Base-by-base conservation (phyloP, 441 rosid genomes). In the Pelargonium australe region DNA sequence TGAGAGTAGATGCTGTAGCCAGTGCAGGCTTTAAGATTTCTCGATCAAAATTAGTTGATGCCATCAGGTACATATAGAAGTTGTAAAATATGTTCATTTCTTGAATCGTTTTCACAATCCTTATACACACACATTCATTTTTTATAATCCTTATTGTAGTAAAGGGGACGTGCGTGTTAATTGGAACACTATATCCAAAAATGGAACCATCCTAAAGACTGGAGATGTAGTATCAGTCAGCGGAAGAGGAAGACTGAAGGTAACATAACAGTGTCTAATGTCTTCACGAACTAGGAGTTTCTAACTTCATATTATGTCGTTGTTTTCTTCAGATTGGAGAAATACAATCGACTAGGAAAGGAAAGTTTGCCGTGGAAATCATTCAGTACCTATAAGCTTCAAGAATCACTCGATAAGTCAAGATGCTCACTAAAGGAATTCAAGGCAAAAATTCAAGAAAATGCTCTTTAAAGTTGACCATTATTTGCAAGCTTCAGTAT, bases 11-110 rank as follows among this genome's bases (percentile, higher is more conserved):
- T 86, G 97, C 98, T 68, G 73, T 93, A 47, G 96, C 95, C 68
- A 90, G 98, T 83, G 98, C 96, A 16, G 97, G 98, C 70, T 91
- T 89, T 78, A 93, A 88, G 85, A 87, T 90, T 71, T 90, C 97
- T 16, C 78, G 91, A 70, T 86, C 98, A 70, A 91, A 93, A 70
- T 84, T 93, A 68, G 92, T 86, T 66, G 82, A 84, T 77, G 70
- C 89, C 76, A 89, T 91, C 75, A 82, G 97, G 98, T 86, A 82
- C 64, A 3, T 17, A 5, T 0, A 40, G 44, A 40, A 40, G 10
- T 40, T 37, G 41, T 1, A 7, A 7, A 12, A 10, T 44, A 31
- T 60, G 16, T 49, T 70, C 64, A 20, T 12, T 45, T 65, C 44
- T 40, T 40, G 44, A 40, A 40, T 1, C 7, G 10, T 40, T 40